Percentiles rank a stretch among this genome's conserved stretches.
Conservation (phyloP, 2,329 filamentous ascomycete species). For the Pezicula neosporulosa region DNA sequence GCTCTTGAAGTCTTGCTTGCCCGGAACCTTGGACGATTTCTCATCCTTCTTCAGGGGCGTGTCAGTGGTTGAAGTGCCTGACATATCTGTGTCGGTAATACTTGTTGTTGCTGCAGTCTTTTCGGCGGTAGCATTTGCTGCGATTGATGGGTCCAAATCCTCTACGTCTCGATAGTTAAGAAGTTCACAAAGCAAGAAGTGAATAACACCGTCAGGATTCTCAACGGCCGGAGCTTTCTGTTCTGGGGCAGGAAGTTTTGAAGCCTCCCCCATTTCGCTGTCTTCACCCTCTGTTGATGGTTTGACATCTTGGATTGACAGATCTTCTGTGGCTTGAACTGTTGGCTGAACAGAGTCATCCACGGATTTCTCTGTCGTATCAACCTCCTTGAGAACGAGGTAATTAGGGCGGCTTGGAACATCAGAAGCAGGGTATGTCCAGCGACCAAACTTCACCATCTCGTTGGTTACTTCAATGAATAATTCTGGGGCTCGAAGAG, state of each 20-base stretch:
- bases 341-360: constrained; percentile 28
- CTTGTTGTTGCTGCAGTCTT: constrained; percentile 9
- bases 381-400: constrained; percentile 25
- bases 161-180: constrained; percentile 90
- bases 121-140: constrained; percentile 10
- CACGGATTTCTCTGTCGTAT: constrained; percentile 10
- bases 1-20: constrained; percentile 79
- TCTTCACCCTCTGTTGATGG: constrained; percentile 56
- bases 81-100: constrained; percentile 22
- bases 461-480: constrained; percentile 90
- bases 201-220: constrained; percentile 90
- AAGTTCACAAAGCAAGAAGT: constrained; percentile 90
- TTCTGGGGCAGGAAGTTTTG: constrained; percentile 59
- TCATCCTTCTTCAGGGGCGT: constrained; percentile 18
- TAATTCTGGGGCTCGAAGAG: constrained; percentile 75
- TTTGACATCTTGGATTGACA: constrained; percentile 47
- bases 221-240: constrained; percentile 82
- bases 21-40: constrained; percentile 48
- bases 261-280: constrained; percentile 59
- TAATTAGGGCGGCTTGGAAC: constrained; percentile 39
- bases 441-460: constrained; percentile 70
- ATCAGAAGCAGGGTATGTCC: constrained; percentile 35
- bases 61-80: constrained; percentile 28
- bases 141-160: constrained; percentile 63
- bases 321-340: constrained; percentile 30